Conservation (phyloP, 805 yeast species). For the Yarrowia sp. region DNA sequence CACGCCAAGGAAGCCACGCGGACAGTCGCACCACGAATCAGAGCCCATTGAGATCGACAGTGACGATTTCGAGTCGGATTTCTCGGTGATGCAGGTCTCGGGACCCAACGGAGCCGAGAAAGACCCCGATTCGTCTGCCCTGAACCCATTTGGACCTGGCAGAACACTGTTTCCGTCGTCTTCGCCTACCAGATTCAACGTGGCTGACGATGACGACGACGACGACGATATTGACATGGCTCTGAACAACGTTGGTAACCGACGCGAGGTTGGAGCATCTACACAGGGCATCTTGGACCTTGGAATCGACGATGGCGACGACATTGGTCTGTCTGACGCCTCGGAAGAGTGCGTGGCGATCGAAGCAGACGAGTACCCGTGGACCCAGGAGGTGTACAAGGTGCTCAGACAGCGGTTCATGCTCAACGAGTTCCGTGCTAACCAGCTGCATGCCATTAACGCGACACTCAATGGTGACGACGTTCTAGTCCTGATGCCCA, state of each 20-base stretch:
- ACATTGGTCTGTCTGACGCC: not conserved
- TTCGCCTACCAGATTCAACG: not conserved
- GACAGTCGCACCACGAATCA: not conserved
- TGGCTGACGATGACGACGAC: not conserved
- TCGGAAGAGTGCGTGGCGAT: not conserved
- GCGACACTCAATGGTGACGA: conserved; percentile 74
- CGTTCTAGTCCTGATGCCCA: conserved; percentile 95
- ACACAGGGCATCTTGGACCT: conserved; percentile 12
- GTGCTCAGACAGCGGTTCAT: conserved; percentile 61
- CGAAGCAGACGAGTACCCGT: conserved; percentile 40
- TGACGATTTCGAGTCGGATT: conserved; percentile 13
- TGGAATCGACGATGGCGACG: not conserved
- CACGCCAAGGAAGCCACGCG: not conserved
- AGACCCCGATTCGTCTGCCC: not conserved
- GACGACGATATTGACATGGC: not conserved
- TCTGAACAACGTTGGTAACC: not conserved
- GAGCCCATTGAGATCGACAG: conserved; percentile 24
- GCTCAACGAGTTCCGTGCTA: conserved; percentile 65
- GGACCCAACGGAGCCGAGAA: not conserved
- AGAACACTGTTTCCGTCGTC: not conserved
- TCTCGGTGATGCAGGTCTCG: not conserved
- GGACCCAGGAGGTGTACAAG: conserved; percentile 67
- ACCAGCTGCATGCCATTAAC: conserved; percentile 83
- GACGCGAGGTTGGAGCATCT: not conserved
- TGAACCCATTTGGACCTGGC: not conserved